These are phyloP conservation scores for Marchantia polymorpha DNA, from an alignment of 225 moss, liverwort and hornwort genomes.

Conservation along the genomic window DNA sequence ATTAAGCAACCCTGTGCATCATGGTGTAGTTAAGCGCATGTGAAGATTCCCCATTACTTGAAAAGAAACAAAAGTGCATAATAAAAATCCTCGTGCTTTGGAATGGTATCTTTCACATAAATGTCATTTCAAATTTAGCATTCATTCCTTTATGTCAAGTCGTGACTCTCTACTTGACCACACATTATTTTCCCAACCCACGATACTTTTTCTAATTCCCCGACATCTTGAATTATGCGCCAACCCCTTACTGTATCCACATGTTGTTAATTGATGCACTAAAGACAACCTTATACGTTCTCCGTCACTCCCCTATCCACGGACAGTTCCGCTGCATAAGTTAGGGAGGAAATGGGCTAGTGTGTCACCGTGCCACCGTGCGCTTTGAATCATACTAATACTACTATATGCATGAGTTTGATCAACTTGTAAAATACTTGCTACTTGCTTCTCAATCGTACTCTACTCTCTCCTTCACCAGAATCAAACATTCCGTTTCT, in stretches of 20 bases:
- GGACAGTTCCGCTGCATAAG: too few relatives aligned
- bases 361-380: too few relatives aligned
- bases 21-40: too few relatives aligned
- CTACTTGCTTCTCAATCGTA: too few relatives aligned
- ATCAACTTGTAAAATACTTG: too few relatives aligned
- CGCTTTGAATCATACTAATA: too few relatives aligned
- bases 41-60: conserved; percentile 1
- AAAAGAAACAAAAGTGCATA: neutral
- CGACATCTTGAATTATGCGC: neutral
- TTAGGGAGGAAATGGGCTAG: too few relatives aligned
- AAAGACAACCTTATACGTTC: neutral
- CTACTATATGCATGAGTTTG: too few relatives aligned
- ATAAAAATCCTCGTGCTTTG: neutral
- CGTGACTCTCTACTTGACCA: neutral
- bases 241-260: neutral
- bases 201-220: neutral
- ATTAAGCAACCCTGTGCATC: too few relatives aligned
- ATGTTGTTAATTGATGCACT: neutral
- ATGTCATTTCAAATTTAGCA: neutral
- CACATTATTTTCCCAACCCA: neutral
- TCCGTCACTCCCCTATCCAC: neutral
- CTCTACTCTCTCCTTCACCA: too few relatives aligned
- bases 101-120: neutral
- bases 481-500: too few relatives aligned
- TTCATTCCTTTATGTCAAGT: neutral